A percentile compares a stretch with the other conserved stretches of the same genome.
phyloP scores from a whole-genome alignment of 1,284 basidiomycete species.

The Violaceomyces palustris region DNA sequence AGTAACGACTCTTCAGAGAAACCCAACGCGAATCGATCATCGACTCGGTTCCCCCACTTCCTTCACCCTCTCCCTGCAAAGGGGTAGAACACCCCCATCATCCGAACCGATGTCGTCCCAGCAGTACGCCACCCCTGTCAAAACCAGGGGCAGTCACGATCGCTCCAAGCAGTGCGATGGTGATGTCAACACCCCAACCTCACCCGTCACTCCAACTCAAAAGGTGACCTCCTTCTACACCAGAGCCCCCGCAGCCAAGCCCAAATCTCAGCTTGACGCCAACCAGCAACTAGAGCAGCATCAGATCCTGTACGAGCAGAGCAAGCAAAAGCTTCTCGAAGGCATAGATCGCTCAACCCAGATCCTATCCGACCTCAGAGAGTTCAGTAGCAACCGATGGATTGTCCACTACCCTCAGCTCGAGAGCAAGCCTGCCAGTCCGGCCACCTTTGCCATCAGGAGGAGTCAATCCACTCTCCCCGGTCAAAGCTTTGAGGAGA shows the following conservation, averaged over 20 bases:
- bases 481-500: conserved; percentile 16
- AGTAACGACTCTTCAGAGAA: too few relatives aligned
- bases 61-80: too few relatives aligned
- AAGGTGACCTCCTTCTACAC: conserved; percentile 5
- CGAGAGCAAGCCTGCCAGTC: too few relatives aligned
- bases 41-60: too few relatives aligned
- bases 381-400: conserved; percentile 81
- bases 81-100: too few relatives aligned
- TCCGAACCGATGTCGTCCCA: too few relatives aligned
- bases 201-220: conserved; percentile 13
- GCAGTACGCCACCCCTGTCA: conserved; percentile 17
- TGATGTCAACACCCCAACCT: conserved; percentile 9
- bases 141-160: conserved; percentile 11
- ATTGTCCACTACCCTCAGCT: conserved; percentile 78
- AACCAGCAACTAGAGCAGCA: conserved; percentile 21
- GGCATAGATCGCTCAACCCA: conserved; percentile 69
- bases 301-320: conserved; percentile 25
- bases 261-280: conserved; percentile 13
- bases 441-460: conserved; percentile 1
- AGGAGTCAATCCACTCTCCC: conserved; percentile 10
- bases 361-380: conserved; percentile 68
- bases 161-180: conserved; percentile 15
- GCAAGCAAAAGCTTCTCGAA: conserved; percentile 19
- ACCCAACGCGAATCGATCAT: too few relatives aligned
- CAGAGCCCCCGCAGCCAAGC: conserved; percentile 6